Evolutionary conservation across 208 protist species (phyloP).

Genomic region (Entamoeba invadens): DNA sequence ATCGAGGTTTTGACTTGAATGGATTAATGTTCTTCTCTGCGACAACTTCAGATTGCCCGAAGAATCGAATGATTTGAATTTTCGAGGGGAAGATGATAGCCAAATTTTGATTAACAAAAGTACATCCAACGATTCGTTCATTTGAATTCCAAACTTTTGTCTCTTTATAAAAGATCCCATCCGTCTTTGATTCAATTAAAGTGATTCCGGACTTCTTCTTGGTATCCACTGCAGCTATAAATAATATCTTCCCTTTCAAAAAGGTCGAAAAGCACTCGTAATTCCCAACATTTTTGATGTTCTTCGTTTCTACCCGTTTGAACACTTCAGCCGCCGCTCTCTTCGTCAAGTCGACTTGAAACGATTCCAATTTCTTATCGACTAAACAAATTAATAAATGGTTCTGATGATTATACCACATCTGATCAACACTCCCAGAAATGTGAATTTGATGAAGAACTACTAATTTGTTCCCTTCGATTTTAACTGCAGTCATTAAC

Average conservation of each 20-base stretch:
- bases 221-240: background rate
- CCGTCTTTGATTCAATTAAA: background rate
- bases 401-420: background rate
- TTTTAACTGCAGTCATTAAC: background rate
- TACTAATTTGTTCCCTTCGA: background rate
- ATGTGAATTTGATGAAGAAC: background rate
- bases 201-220: background rate
- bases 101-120: background rate
- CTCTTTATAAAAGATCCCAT: background rate
- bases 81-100: background rate
- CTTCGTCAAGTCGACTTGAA: background rate
- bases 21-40: background rate
- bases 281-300: background rate
- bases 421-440: background rate
- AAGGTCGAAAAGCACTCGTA: background rate
- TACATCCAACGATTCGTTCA: background rate
- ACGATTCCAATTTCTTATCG: background rate
- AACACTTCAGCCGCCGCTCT: background rate
- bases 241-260: background rate
- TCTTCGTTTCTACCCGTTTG: background rate
- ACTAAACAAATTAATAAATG: background rate
- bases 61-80: background rate
- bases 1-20: background rate
- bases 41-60: background rate
- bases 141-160: background rate